Evolutionary conservation across 768 basidiomycete species (phyloP).

Genomic region (Roridomyces roridus): DNA sequence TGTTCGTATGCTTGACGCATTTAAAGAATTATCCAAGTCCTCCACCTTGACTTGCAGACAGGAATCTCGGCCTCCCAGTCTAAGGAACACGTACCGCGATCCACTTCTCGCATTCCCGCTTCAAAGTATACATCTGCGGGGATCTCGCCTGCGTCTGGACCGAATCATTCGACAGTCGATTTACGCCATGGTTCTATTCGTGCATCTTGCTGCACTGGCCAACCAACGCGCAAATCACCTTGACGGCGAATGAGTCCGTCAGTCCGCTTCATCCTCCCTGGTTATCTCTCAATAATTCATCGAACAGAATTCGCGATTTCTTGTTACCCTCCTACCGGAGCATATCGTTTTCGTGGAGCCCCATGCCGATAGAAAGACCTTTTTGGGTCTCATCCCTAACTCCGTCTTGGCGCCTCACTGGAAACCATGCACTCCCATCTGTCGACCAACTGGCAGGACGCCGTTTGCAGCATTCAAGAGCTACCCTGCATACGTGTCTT

Average conservation of each 20-base stretch:
- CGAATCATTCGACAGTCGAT: not conserved
- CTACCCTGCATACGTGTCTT: no score
- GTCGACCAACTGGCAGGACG: no score
- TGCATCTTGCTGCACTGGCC: constrained; percentile 9
- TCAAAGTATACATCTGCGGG: not conserved
- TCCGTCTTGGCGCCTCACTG: no score
- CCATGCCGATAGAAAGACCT: not conserved
- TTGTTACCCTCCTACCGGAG: not conserved
- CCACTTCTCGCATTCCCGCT: not conserved
- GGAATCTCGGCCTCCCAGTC: constrained; percentile 1
- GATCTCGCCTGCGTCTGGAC: not conserved
- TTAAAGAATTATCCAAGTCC: not conserved
- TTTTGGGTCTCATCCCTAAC: no score
- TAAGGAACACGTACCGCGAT: not conserved
- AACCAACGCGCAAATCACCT: not conserved
- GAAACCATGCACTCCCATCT: no score
- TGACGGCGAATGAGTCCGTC: not conserved
- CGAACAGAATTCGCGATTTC: not conserved
- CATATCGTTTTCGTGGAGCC: not conserved
- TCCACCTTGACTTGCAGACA: constrained; percentile 8
- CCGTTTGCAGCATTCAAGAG: no score
- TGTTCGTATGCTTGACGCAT: not conserved
- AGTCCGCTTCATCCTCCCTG: no score
- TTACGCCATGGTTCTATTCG: not conserved
- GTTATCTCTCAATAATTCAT: no score